Conservation (phyloP, 2,329 filamentous ascomycete genomes). For the Stachybotrys chartarum region DNA sequence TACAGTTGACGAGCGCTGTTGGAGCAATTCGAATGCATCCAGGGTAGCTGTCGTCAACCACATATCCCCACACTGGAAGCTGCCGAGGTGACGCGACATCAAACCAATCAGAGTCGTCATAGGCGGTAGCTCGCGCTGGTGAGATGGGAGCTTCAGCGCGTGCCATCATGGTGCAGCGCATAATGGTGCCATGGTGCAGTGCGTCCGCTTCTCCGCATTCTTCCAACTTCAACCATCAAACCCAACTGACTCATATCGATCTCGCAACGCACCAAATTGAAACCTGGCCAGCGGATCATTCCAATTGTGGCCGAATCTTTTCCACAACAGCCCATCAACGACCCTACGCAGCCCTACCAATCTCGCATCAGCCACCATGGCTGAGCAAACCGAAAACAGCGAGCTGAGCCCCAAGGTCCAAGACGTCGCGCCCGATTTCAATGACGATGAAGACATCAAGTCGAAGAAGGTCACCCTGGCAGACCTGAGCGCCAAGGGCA, state of each 20-base stretch:
- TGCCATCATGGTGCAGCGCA: not conserved
- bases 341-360: not conserved
- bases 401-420: not conserved
- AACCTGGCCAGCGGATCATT: not conserved
- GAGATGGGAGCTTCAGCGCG: not conserved
- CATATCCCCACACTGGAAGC: not conserved
- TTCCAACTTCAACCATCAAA: not conserved
- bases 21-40: not conserved
- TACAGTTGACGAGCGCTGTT: too few species aligned
- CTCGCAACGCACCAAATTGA: too few species aligned
- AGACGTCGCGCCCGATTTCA: slow-evolving; percentile 8
- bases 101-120: not conserved
- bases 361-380: not conserved
- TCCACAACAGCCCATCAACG: too few species aligned
- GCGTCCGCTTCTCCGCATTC: not conserved
- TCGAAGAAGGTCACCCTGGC: slow-evolving; percentile 59
- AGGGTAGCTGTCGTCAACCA: not conserved
- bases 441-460: slow-evolving; percentile 35
- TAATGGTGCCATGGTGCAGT: not conserved
- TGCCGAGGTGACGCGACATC: not conserved
- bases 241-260: not conserved
- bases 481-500: slow-evolving; percentile 73
- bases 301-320: too few species aligned
- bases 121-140: not conserved
- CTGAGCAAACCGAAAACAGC: not conserved